These are phyloP conservation scores for Carallia pectinifolia DNA, from an alignment of 345 rosid species.

Conservation along the genomic window DNA sequence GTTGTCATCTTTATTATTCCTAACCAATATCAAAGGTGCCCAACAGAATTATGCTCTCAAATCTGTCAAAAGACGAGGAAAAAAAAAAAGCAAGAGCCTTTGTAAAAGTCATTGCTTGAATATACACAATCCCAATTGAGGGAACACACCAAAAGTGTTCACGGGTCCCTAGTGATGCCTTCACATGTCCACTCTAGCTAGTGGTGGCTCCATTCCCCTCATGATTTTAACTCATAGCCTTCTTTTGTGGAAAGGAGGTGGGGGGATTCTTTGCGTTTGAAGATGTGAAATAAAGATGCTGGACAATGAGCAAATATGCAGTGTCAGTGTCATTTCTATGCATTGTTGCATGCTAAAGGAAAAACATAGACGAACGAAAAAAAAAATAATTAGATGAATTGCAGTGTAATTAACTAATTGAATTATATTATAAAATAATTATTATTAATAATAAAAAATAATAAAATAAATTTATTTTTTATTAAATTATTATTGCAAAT, in stretches of 20 bases:
- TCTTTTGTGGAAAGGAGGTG: slow-evolving; percentile 5
- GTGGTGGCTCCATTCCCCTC: slow-evolving; percentile 48
- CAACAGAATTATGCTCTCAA: slow-evolving; percentile 12
- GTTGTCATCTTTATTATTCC: background rate
- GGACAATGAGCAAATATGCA: slow-evolving; percentile 6
- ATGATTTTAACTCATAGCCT: slow-evolving; percentile 26
- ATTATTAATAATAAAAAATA: too few relatives aligned
- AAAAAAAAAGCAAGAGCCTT: slow-evolving; percentile 28
- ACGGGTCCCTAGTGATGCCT: slow-evolving; percentile 1
- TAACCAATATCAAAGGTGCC: slow-evolving; percentile 8
- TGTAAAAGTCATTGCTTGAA: slow-evolving; percentile 51
- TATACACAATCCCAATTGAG: slow-evolving; percentile 28
- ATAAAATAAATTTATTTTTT: too few relatives aligned
- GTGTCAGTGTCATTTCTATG: slow-evolving; percentile 6
- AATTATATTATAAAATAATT: too few relatives aligned
- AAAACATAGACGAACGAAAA: too few relatives aligned
- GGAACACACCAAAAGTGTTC: slow-evolving; percentile 23
- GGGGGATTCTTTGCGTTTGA: slow-evolving; percentile 19
- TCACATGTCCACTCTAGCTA: slow-evolving; percentile 18
- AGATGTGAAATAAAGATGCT: slow-evolving; percentile 11
- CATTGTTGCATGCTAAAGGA: background rate
- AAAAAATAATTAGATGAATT: too few relatives aligned
- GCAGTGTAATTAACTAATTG: too few relatives aligned
- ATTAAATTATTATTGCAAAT: too few relatives aligned
- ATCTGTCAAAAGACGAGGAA: slow-evolving; percentile 11